phyloP scores from a whole-genome alignment of 2,329 filamentous ascomycete genomes.

The Peltaster fructicola region DNA sequence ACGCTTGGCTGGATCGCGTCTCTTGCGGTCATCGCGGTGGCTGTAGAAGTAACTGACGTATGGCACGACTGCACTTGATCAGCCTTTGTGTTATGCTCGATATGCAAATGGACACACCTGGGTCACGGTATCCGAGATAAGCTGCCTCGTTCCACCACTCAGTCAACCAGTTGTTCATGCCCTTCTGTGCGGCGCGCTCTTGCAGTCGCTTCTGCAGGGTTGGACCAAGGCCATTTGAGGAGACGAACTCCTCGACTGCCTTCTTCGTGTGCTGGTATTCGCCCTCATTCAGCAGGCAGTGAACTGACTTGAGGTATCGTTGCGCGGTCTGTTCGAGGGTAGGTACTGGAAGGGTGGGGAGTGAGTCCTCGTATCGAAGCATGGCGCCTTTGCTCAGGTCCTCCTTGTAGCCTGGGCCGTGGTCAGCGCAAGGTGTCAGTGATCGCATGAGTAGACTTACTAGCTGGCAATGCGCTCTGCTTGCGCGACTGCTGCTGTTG shows the following conservation, averaged over 20 bases:
- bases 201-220: conserved; percentile 76
- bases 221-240: conserved; percentile 67
- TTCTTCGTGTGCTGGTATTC: conserved; percentile 61
- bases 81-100: too few species aligned
- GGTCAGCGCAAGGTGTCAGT: conserved; percentile 1
- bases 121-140: conserved; percentile 85
- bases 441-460: conserved; percentile 16
- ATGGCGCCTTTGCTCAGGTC: conserved; percentile 63
- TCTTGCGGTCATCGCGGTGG: conserved; percentile 77
- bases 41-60: conserved; percentile 99
- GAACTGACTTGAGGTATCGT: conserved; percentile 64
- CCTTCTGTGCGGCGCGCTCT: conserved; percentile 60
- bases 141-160: conserved; percentile 98
- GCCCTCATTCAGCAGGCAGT: conserved; percentile 49
- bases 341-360: conserved; percentile 62
- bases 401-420: conserved; percentile 51
- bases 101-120: too few species aligned
- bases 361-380: conserved; percentile 73
- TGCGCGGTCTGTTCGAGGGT: conserved; percentile 66
- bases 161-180: conserved; percentile 79
- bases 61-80: conserved; percentile 79
- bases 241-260: conserved; percentile 75
- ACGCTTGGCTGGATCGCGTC: conserved; percentile 77
- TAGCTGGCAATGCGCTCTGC: conserved; percentile 28
- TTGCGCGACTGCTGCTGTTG: conserved; percentile 21